phyloP scores from a whole-genome alignment of 306 rosid species.

The Lithocarpus polystachyus region DNA sequence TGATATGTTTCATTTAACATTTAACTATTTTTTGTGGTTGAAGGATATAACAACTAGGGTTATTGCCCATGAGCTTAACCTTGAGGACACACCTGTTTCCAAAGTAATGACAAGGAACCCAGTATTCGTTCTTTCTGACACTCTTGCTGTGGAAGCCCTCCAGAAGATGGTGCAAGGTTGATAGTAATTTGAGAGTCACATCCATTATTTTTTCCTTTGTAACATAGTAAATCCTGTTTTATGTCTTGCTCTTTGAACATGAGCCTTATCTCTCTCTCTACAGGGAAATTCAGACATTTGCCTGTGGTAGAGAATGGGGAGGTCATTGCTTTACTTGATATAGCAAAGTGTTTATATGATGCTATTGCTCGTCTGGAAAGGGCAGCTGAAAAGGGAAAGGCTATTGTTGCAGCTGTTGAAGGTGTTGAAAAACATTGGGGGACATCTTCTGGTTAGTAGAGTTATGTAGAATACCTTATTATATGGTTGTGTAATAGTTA shows the following conservation, averaged over 20 bases:
- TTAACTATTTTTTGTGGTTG: slow-evolving; percentile 20
- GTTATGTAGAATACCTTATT: background rate
- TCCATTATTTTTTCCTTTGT: slow-evolving; percentile 11
- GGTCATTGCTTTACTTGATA: slow-evolving; percentile 94
- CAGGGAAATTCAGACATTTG: slow-evolving; percentile 94
- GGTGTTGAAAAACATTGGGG: slow-evolving; percentile 97
- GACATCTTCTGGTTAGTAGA: slow-evolving; percentile 69
- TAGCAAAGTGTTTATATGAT: slow-evolving; percentile 93
- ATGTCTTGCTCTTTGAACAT: slow-evolving; percentile 12
- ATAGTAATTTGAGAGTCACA: slow-evolving; percentile 10
- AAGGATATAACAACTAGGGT: slow-evolving; percentile 93
- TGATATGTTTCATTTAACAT: slow-evolving; percentile 7
- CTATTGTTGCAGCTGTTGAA: slow-evolving; percentile 98
- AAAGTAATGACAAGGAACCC: slow-evolving; percentile 97
- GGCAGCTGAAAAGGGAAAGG: slow-evolving; percentile 97
- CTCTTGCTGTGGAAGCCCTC: slow-evolving; percentile 98
- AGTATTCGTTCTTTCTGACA: slow-evolving; percentile 80
- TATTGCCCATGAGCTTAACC: slow-evolving; percentile 67
- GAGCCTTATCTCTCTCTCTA: slow-evolving; percentile 24
- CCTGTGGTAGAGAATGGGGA: slow-evolving; percentile 99
- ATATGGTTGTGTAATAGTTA: background rate
- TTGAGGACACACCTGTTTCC: slow-evolving; percentile 80
- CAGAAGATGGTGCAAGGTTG: slow-evolving; percentile 99
- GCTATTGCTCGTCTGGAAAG: slow-evolving; percentile 98
- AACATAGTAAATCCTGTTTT: background rate